Evolutionary conservation across 352 stramenopile species (phyloP), one percentile per base, ranked within the genome.

Genomic region (Thalassiosira sp.): DNA sequence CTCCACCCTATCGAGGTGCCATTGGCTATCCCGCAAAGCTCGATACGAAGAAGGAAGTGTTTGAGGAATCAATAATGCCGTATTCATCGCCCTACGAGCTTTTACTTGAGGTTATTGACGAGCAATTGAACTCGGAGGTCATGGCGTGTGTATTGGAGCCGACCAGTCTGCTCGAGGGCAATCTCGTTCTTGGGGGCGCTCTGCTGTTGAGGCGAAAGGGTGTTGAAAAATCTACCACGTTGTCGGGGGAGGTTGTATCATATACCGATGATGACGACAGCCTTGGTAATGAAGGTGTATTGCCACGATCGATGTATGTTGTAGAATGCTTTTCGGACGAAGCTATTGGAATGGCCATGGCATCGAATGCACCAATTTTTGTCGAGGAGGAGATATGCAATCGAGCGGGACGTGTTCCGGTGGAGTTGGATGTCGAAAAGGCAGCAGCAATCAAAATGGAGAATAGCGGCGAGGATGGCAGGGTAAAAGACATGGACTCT

Each of bases 271-370:
- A 80, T 40, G 68, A 87, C 24, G 82, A 89, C 53, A 75, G 83
- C 18, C 86, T 79, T 68, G 84, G 84, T n/a, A 91, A 90, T 56
- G n/a, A 63, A 15, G 72, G 72, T 27, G 69, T 88, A 5, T 69
- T 66, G 8, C 83, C 78, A 8, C 69, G 82, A 37, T 84, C 84
- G 10, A 70, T 76, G 7, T 77, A 87, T 42, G 56, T 94, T 40
- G 89, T 93, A 1, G 86, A 94, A 77, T 94, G 89, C 64, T 78
- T 84, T 65, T 57, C 53, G 7, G 89, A 94, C 66, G 89, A 93
- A 72, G 89, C 89, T 1, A 72, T 94, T 45, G 86, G 82, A 18
- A 69, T 94, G 24, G 76, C 86, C 22, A 52, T 91, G 16, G 76
- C 81, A 22, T 78, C 56, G 24, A 57, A 78, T 24, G 10, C 82